These are phyloP conservation scores for Kodamaea restingae DNA, from an alignment of 805 yeast genomes.

Conservation along the genomic window DNA sequence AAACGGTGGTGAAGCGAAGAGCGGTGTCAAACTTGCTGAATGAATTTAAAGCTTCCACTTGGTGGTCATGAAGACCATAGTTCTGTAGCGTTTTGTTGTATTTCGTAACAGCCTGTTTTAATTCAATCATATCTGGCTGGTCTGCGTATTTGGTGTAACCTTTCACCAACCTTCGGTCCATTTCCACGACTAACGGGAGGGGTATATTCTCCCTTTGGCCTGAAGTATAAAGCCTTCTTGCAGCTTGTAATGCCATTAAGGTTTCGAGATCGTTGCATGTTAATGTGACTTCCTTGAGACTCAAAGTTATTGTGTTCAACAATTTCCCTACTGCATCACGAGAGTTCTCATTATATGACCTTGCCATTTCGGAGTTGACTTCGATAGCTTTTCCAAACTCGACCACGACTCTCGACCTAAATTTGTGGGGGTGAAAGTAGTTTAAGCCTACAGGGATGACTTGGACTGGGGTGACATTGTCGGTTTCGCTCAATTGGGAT, in stretches of 20 bases:
- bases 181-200: conserved; percentile 38
- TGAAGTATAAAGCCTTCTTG: conserved; percentile 37
- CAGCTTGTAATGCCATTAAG: conserved; percentile 41
- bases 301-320: conserved; percentile 27
- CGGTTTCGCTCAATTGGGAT: conserved; percentile 17
- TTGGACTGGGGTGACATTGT: conserved; percentile 17
- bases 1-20: conserved; percentile 22
- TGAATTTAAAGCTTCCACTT: conserved; percentile 28
- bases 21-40: conserved; percentile 21
- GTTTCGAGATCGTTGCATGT: conserved; percentile 42
- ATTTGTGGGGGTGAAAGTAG: conserved; percentile 40
- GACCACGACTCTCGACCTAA: conserved; percentile 39
- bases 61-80: conserved; percentile 39
- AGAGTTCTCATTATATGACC: conserved; percentile 23
- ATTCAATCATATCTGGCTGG: conserved; percentile 29
- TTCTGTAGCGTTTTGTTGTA: conserved; percentile 30
- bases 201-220: conserved; percentile 33
- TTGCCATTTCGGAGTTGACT: conserved; percentile 27
- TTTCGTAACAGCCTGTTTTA: conserved; percentile 28
- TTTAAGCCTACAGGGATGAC: conserved; percentile 41
- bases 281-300: conserved; percentile 37
- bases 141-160: conserved; percentile 34
- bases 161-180: conserved; percentile 35
- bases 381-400: conserved; percentile 42
- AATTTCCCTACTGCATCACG: conserved; percentile 25